Base-by-base conservation (phyloP, 306 rosid genomes). In the Carpinus fangiana region DNA sequence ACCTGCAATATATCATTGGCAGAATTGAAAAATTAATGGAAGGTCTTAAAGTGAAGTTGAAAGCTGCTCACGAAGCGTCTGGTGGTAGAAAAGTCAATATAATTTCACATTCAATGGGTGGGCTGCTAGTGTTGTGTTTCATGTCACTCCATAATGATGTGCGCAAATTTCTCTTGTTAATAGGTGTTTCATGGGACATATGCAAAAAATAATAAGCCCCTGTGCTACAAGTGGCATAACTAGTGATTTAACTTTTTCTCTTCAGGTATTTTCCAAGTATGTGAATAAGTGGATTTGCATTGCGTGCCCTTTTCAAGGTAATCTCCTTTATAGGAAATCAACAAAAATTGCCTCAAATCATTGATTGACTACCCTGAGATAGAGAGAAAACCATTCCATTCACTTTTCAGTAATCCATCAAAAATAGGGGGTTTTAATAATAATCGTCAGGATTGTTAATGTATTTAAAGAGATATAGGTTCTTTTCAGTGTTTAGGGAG, bases 231-330 rank as follows among this genome's bases (percentile, higher is more conserved):
- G 61, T 52, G 77, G 61, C 28, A 2, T 77, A 76, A 87, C 62
- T 60, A 18, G 70, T 77, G 69, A 76, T 81, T 73, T 83, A 74
- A 52, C 78, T 74, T 64, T 84, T 82, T 71, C 43, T 83, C 55
- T 86, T 82, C 97, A 94, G 98, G 85, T 77, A 36, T 92, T 92
- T 84, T 72, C 90, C 28, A 95, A 91, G 84, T 92, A 91, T 81
- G 98, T 95, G 84, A 85, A 86, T 64, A 92, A 88, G 85, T 95
- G 98, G 98, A 92, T 92, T 76, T 73, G 86, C 88, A 82, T 95
- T 68, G 97, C 97, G 47, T 92, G 97, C 86, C 98, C 98, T 78
- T 95, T 95, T 75, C 97, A 92, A 89, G 97, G 98, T 93, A 77
- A 77, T 45, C 50, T 62, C 12, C 14, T 41, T 38, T 53, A 34